Evolutionary conservation across 169 alveolate genomes (phyloP).

Genomic region (Fabrea salina): DNA sequence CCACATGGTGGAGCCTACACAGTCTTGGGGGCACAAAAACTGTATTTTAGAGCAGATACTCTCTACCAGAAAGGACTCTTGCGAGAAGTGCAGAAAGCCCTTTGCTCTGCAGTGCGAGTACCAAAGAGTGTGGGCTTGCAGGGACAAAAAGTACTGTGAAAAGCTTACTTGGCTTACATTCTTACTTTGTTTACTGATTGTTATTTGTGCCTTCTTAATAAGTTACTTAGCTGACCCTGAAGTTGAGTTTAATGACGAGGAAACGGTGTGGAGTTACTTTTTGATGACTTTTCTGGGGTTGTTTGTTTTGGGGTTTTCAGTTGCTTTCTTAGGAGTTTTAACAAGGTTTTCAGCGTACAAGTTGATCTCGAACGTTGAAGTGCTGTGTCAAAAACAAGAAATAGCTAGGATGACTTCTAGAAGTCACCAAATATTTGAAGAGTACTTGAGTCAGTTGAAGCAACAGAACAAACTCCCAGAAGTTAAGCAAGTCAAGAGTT

Average conservation of each 20-base stretch:
- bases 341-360: not conserved
- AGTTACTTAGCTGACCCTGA: not conserved
- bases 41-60: not conserved
- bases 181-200: not conserved
- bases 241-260: not conserved
- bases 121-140: not conserved
- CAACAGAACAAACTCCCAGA: not conserved
- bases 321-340: not conserved
- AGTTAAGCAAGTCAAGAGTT: too few relatives aligned
- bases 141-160: not conserved
- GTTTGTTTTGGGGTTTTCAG: not conserved
- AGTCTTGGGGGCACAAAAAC: slow-evolving; percentile 1
- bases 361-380: not conserved
- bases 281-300: not conserved
- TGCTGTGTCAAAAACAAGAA: slow-evolving; percentile 16
- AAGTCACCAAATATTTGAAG: not conserved
- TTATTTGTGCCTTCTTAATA: not conserved
- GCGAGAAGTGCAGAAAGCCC: not conserved
- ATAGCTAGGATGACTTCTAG: slow-evolving; percentile 7
- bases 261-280: not conserved
- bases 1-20: not conserved
- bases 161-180: not conserved
- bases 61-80: not conserved
- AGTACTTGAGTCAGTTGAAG: not conserved
- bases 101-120: not conserved